phyloP scores from a whole-genome alignment of 2,329 filamentous ascomycete genomes.

The Diatrype stigma region DNA sequence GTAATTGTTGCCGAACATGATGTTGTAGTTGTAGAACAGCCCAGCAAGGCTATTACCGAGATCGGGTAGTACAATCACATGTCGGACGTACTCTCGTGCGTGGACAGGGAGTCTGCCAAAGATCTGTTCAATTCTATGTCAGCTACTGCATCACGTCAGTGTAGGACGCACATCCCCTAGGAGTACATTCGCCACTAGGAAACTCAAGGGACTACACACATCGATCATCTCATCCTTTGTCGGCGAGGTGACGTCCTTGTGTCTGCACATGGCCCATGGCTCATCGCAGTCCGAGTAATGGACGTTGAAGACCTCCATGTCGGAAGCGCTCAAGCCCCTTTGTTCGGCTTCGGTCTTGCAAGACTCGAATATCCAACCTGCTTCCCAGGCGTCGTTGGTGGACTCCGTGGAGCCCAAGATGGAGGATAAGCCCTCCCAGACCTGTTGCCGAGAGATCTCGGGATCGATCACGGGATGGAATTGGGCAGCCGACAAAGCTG shows the following conservation, averaged over 20 bases:
- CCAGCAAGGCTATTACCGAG: slow-evolving; percentile 9
- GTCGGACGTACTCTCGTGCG: slow-evolving; percentile 22
- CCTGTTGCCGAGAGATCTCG: background rate
- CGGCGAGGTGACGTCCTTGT: slow-evolving; percentile 17
- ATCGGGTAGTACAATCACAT: slow-evolving; percentile 18
- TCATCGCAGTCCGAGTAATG: slow-evolving; percentile 23
- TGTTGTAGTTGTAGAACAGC: slow-evolving; percentile 13
- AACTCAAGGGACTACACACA: slow-evolving; percentile 1
- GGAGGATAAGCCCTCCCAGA: background rate
- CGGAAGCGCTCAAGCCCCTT: slow-evolving; percentile 12
- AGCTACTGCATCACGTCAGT: slow-evolving; percentile 11
- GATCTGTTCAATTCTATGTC: slow-evolving; percentile 17
- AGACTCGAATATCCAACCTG: slow-evolving; percentile 14
- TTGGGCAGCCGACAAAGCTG: background rate
- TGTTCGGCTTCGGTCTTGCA: slow-evolving; percentile 14
- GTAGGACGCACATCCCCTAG: slow-evolving; percentile 15
- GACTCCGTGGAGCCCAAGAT: background rate
- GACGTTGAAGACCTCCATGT: slow-evolving; percentile 23
- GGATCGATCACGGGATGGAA: background rate
- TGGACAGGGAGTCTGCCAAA: slow-evolving; percentile 27
- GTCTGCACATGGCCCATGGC: slow-evolving; percentile 28
- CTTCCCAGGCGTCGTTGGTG: slow-evolving; percentile 10
- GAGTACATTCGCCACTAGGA: too few relatives aligned
- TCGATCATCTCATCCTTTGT: slow-evolving; percentile 20
- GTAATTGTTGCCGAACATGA: slow-evolving; percentile 10